Base-by-base conservation (phyloP, 352 stramenopile species). In the Globisporangium nodosum region DNA sequence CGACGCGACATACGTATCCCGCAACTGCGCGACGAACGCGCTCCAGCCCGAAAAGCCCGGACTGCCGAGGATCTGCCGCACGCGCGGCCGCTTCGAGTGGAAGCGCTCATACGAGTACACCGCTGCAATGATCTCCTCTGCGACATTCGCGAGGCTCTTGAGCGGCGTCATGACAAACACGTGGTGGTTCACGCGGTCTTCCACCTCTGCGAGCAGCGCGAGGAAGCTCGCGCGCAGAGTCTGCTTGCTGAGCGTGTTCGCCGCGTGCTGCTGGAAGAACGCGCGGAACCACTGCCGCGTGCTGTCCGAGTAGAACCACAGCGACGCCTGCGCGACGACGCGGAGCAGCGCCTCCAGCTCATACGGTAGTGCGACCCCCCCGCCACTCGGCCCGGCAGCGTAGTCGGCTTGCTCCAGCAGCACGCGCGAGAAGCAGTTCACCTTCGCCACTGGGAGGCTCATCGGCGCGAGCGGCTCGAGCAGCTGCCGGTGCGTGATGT, bases 1-100 rank as follows among this genome's bases (percentile, higher is more conserved):
- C 5, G 56, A 48, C 16, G 63, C 52, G 30, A 90, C 74, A 56
- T 78, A 90, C 40, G 66, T 63, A n/a, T 90, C 80, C 16, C 80
- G 77, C 65, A 90, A 77, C 49, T 88, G 75, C 3, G 80, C 76
- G 6, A 90, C 77, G 20, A 87, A 88, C 21, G 58, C 35, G 7
- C 52, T 72, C 80, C 80, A 90, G 3, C 80, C 80, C 3, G 65
- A 49, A 45, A 90, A 85, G 3, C 61, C 70, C 37, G 85, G 76
- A 2, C 69, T 66, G 50, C 75, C 66, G 20, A 88, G 58, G 12
- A 88, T 76, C 31, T 81, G 54, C 1, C 76, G 76, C 51, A 90
- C 74, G 11, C 58, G 56, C 37, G 73, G 68, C 1, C 80, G 69
- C 57, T 75, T 78, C 12, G 43, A 42, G 24, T 79, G 60, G 52